Base-by-base conservation (phyloP, 2,329 filamentous ascomycete species). In the Pseudocercospora musae region DNA sequence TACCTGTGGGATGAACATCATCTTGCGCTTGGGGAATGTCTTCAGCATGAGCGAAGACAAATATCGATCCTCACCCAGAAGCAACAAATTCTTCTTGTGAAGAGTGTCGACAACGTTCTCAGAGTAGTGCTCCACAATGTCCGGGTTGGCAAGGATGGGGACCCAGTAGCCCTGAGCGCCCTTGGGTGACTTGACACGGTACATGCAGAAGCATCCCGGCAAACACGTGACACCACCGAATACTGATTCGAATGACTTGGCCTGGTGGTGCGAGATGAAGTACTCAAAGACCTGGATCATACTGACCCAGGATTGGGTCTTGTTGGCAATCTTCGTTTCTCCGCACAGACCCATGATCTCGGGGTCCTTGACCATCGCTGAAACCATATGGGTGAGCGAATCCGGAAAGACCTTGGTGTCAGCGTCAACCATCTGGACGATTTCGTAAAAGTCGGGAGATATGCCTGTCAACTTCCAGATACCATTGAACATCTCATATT, bases 231-330 rank as follows among this genome's bases (percentile, higher is more conserved):
- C 95, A 89, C 95, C 95, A 79, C 95, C 95, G 78, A 99, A 99
- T 68, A 97, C 90, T 0, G 93, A 97, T 78, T 99, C 95, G 79
- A 99, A 99, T 3, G 94, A 92, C 79, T 99, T 99, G 73, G 93
- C 87, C 72, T 96, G 85, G 77, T 99, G 96, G 77, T 99, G 95
- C 1, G 95, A 98, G 79, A 99, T 95, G 82, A 98, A 99, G 81
- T 98, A 97, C 78, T 99, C 95, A 74, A 99, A 99, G 27, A 99
- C 96, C 78, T 99, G 95, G 71, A 99, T 99, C 80, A 95, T 96
- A 5, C 92, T 91, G 44, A 98, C 93, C 93, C 94, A 99, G 71
- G 87, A 93, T 65, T 90, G 87, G 46, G 89, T 89, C 81, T 99
- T 99, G 83, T 99, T 99, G 74, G 95, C 95, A 80, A 99, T 99